Base-by-base conservation (phyloP, 768 basidiomycete species). In the Clathrus columnatus region DNA sequence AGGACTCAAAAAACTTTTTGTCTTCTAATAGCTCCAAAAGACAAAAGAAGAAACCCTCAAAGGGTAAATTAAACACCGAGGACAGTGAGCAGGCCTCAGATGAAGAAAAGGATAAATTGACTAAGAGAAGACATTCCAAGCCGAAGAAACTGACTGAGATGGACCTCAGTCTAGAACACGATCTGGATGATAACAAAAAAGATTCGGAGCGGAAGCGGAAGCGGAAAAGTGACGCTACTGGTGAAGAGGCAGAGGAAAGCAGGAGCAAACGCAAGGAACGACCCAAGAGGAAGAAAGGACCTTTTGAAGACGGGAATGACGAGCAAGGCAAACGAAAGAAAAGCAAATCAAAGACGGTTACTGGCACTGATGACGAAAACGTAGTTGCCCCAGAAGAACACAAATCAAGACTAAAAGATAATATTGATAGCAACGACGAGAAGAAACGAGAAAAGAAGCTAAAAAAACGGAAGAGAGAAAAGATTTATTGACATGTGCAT, bases 301-400 rank as follows among this genome's bases (percentile, higher is more conserved):
- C n/a, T n/a, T n/a, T n/a, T n/a, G n/a, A n/a, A n/a, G n/a, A n/a
- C n/a, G n/a, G n/a, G n/a, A n/a, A n/a, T n/a, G 46, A 48, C 42
- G 51, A 47, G 51, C 27, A 44, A 28, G 21, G 51, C 6, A 43
- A 28, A 53, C 36, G 36, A 8, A 53, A 29, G 42, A n/a, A n/a
- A n/a, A n/a, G n/a, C n/a, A n/a, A n/a, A n/a, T n/a, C n/a, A n/a
- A n/a, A n/a, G n/a, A n/a, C n/a, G n/a, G n/a, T n/a, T n/a, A n/a
- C n/a, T n/a, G n/a, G n/a, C n/a, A n/a, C n/a, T n/a, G n/a, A n/a
- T n/a, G n/a, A n/a, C n/a, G n/a, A n/a, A n/a, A n/a, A n/a, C n/a
- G n/a, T n/a, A n/a, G n/a, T n/a, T n/a, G n/a, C n/a, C n/a, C n/a
- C n/a, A n/a, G n/a, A n/a, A n/a, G n/a, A n/a, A n/a, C n/a, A n/a